Conservation (phyloP, 202 grass and related monocot species). For the Setaria italica region DNA sequence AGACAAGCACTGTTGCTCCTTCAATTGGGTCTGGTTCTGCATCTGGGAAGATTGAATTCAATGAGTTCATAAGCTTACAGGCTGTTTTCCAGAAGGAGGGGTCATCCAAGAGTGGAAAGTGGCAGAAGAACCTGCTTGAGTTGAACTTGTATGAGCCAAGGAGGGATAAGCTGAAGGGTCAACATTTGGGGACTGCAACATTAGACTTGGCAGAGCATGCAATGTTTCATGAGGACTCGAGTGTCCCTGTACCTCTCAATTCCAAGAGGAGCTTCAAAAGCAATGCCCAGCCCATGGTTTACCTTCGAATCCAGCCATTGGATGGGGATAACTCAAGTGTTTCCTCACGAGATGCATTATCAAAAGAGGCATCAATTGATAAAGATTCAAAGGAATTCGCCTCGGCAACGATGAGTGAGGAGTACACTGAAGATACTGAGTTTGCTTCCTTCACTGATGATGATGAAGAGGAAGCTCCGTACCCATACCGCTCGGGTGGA, state of each 20-base stretch:
- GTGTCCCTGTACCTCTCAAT: conserved; percentile 62
- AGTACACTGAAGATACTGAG: conserved; percentile 72
- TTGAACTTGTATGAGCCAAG: conserved; percentile 90
- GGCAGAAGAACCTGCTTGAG: conserved; percentile 91
- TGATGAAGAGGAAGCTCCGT: conserved; percentile 65
- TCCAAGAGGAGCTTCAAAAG: conserved; percentile 86
- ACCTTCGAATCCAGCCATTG: conserved; percentile 75
- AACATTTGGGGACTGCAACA: conserved; percentile 75
- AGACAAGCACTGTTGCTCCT: conserved; percentile 65
- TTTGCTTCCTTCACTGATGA: conserved; percentile 95
- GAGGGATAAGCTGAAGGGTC: conserved; percentile 88
- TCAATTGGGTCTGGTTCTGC: conserved; percentile 52
- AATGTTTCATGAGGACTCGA: conserved; percentile 68
- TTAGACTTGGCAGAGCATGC: conserved; percentile 90
- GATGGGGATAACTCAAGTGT: conserved; percentile 56
- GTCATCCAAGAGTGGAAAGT: conserved; percentile 64
- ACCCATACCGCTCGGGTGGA: conserved; percentile 47
- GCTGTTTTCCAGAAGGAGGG: conserved; percentile 78
- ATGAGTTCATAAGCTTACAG: conserved; percentile 85
- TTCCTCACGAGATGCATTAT: conserved; percentile 58
- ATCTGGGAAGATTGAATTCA: conserved; percentile 80
- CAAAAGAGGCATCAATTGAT: conserved; percentile 64
- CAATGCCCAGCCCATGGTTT: conserved; percentile 68
- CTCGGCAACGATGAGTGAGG: conserved; percentile 69
- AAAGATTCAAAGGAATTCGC: conserved; percentile 71